Percentiles rank a stretch among this genome's conserved stretches.
phyloP scores from a whole-genome alignment of 2,329 filamentous ascomycete species.

The Fusarium pseudonygamai region DNA sequence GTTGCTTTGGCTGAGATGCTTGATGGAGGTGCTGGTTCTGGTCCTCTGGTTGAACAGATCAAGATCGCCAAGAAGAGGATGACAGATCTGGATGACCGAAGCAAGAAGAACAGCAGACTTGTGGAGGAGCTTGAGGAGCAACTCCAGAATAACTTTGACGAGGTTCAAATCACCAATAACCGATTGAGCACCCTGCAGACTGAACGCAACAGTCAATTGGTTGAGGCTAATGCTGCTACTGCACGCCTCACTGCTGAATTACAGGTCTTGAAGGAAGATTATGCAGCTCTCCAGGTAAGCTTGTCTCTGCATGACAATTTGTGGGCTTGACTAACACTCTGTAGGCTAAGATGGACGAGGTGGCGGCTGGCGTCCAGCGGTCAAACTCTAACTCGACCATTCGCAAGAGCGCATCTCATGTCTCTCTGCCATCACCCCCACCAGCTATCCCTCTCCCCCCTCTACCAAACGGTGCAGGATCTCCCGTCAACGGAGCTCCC shows the following conservation, averaged over 20 bases:
- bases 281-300: conserved; percentile 79
- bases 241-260: conserved; percentile 73
- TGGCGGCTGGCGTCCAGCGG: conserved; percentile 58
- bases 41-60: conserved; percentile 64
- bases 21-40: conserved; percentile 55
- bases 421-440: conserved; percentile 89
- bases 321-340: conserved; percentile 40
- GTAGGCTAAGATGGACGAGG: conserved; percentile 70
- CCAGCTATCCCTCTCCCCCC: conserved; percentile 96
- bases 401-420: conserved; percentile 84
- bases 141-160: conserved; percentile 92
- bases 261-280: conserved; percentile 73
- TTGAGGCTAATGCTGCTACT: conserved; percentile 77
- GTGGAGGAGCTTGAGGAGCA: conserved; percentile 98
- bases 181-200: conserved; percentile 83
- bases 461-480: conserved; percentile 70
- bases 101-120: conserved; percentile 90
- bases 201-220: conserved; percentile 77
- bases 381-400: conserved; percentile 75
- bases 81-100: conserved; percentile 69
- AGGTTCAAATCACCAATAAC: conserved; percentile 86
- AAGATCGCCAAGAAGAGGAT: conserved; percentile 73
- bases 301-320: background rate
- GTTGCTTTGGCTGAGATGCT: conserved; percentile 63
- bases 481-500: conserved; percentile 55